phyloP scores from a whole-genome alignment of 208 protist genomes.

The Plasmodiophora brassicae region DNA sequence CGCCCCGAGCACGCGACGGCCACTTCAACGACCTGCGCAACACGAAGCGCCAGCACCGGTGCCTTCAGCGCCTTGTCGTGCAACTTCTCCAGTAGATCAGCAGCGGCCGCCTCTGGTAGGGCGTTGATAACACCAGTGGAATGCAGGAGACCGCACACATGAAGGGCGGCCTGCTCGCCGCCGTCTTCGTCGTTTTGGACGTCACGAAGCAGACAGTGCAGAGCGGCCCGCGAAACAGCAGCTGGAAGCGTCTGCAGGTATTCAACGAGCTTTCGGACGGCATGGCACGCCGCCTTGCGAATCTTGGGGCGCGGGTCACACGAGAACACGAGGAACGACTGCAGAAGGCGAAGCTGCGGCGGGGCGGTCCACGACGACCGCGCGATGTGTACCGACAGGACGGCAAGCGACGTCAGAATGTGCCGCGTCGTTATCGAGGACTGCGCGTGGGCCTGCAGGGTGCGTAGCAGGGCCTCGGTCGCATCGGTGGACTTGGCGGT shows the following conservation, averaged over 20 bases:
- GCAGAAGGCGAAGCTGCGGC: not conserved
- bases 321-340: not conserved
- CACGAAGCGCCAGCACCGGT: too few relatives aligned
- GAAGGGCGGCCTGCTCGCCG: not conserved
- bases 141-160: not conserved
- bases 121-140: too few relatives aligned
- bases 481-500: not conserved
- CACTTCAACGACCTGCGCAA: too few relatives aligned
- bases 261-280: not conserved
- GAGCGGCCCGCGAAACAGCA: not conserved
- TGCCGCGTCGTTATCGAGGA: not conserved
- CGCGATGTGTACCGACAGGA: not conserved
- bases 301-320: not conserved
- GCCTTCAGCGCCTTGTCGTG: too few relatives aligned
- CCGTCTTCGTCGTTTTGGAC: too few relatives aligned
- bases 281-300: not conserved
- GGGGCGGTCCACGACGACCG: not conserved
- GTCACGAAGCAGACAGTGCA: not conserved
- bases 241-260: not conserved
- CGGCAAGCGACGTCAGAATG: not conserved
- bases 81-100: not conserved
- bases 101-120: too few relatives aligned
- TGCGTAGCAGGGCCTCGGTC: not conserved
- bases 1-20: too few relatives aligned
- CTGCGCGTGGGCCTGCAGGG: not conserved